Percentiles rank a stretch among this genome's conserved stretches.
Evolutionary conservation across 1,139 yeast species (phyloP).

Genomic region (Hemisphaericaspora subhashii): DNA sequence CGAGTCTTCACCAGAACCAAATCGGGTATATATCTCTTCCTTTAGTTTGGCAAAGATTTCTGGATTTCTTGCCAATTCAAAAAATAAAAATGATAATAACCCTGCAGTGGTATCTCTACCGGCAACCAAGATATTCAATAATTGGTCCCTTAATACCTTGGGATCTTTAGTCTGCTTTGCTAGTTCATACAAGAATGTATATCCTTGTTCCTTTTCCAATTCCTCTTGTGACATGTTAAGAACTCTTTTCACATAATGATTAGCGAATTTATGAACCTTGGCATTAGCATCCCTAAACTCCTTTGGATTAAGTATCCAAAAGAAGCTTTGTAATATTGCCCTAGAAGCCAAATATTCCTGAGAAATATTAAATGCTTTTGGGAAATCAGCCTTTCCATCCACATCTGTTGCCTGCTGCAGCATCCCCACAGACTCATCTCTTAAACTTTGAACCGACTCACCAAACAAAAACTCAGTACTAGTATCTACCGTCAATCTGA

Average conservation of each 20-base stretch:
- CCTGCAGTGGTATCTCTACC: slow-evolving; percentile 63
- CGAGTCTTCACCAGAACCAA: slow-evolving; percentile 31
- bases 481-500: slow-evolving; percentile 53
- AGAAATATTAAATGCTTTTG: slow-evolving; percentile 30
- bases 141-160: slow-evolving; percentile 47
- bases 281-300: slow-evolving; percentile 29
- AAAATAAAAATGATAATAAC: slow-evolving; percentile 46
- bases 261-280: slow-evolving; percentile 37
- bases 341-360: slow-evolving; percentile 28
- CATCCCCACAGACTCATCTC: slow-evolving; percentile 30
- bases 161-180: slow-evolving; percentile 52
- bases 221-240: slow-evolving; percentile 30
- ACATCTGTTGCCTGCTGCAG: slow-evolving; percentile 13
- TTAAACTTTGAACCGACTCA: slow-evolving; percentile 43
- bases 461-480: slow-evolving; percentile 63
- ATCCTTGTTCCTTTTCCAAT: slow-evolving; percentile 40
- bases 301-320: slow-evolving; percentile 28
- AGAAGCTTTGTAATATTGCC: slow-evolving; percentile 27
- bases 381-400: slow-evolving; percentile 18
- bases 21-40: slow-evolving; percentile 23
- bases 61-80: slow-evolving; percentile 46
- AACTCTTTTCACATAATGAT: slow-evolving; percentile 32
- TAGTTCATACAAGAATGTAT: slow-evolving; percentile 50
- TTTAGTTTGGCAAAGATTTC: slow-evolving; percentile 38
- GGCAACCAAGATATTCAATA: slow-evolving; percentile 51